Evolutionary conservation across 208 protist genomes (phyloP), one percentile per base, ranked within the genome.

Genomic region (Porcisia hertigi): DNA sequence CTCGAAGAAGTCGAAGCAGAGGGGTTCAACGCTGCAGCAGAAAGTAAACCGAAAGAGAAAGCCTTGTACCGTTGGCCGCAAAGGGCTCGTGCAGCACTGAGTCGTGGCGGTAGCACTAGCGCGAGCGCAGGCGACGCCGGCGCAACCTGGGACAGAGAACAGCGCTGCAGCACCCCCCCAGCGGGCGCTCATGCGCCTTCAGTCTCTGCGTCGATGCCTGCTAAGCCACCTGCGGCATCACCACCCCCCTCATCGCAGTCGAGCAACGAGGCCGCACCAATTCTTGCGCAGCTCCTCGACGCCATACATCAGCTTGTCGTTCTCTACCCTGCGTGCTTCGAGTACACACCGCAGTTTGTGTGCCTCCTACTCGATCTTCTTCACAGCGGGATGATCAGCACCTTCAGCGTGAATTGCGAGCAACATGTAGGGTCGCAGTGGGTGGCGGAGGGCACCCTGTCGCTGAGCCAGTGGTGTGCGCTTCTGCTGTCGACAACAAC

Each of bases 201-300:
- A 9, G n/a, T 45, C 16, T 43, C 14, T 58, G 18, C 36, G 20
- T 65, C 60, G 60, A 65, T 43, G 60, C 39, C 60, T 6, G 25
- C 66, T 5, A 57, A n/a, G 66, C 25, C 66, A 25, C 43, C 66
- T 7, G 11, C 23, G 12, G 30, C n/a, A 25, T 20, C 63, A 14
- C 39, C 39, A 12, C 39, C 3, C 39, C 18, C 63, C 16, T 43
- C 34, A 25, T 45, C 36, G 47, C 23, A 41, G 66, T 54, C 45
- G 20, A n/a, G 43, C 73, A 83, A 52, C 23, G 81, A 73, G 69
- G 45, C 63, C 0, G 86, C 96, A 6, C 98, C 98, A 20, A 96
- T 99, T 58, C 96, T 99, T 65, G 45, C 90, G 8, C 98, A 99
- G 88, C 99, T 94, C 54, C 81, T 99, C 23, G 97, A 99, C 69